Conservation (phyloP, 805 yeast species). For the Priceomyces fermenticarens region DNA sequence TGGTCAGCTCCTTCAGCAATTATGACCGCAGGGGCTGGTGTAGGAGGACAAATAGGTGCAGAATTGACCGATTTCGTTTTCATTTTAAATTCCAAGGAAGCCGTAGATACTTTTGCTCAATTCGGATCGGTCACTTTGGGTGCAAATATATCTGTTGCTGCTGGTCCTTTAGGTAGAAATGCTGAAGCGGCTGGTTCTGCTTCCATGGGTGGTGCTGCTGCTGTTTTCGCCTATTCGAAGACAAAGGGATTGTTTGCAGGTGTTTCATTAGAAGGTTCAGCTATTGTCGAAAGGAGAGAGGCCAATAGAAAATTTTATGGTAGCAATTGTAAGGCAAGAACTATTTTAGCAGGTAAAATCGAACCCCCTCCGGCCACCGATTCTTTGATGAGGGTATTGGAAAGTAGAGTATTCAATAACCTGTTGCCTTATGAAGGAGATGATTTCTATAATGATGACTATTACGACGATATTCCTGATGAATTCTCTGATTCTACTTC, state of each 20-base stretch:
- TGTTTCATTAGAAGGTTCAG: constrained; percentile 94
- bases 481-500: constrained; percentile 59
- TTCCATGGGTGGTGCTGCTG: constrained; percentile 79
- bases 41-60: constrained; percentile 96
- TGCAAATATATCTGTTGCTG: constrained; percentile 92
- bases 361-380: constrained; percentile 92
- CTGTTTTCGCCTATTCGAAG: constrained; percentile 90
- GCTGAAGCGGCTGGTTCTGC: constrained; percentile 98
- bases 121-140: constrained; percentile 93
- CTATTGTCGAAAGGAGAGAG: constrained; percentile 93
- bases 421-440: constrained; percentile 46
- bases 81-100: constrained; percentile 79
- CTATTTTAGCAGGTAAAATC: constrained; percentile 80
- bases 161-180: constrained; percentile 95
- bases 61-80: constrained; percentile 96
- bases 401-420: constrained; percentile 75
- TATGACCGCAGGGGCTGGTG: constrained; percentile 96
- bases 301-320: constrained; percentile 96
- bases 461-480: constrained; percentile 70
- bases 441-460: constrained; percentile 62
- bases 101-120: constrained; percentile 92
- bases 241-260: constrained; percentile 98
- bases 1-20: constrained; percentile 99
- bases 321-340: constrained; percentile 79
- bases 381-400: constrained; percentile 78